Evolutionary conservation across 495 filamentous ascomycete species (phyloP).

Genomic region (Cercophora samala): DNA sequence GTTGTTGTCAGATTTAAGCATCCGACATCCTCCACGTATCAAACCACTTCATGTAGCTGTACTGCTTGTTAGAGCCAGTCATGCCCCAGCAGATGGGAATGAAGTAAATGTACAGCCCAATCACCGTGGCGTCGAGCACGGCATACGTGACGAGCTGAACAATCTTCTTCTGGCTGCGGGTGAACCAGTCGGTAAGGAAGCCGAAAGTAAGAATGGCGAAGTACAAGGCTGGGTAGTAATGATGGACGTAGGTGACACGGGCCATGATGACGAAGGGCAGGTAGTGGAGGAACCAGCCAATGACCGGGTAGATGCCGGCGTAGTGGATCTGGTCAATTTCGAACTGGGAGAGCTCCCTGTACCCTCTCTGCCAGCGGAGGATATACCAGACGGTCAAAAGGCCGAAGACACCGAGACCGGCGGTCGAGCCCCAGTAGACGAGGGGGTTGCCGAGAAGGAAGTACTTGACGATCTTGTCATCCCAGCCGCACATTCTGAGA

Average conservation of each 20-base stretch:
- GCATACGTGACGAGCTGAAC: constrained; percentile 63
- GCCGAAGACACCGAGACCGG: constrained; percentile 67
- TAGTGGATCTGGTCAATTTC: constrained; percentile 95
- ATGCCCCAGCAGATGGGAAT: constrained; percentile 97
- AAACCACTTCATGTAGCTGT: constrained; percentile 92
- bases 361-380: constrained; percentile 94
- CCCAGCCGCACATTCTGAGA: constrained; percentile 97
- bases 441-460: constrained; percentile 95
- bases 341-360: constrained; percentile 69
- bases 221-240: constrained; percentile 98
- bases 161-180: constrained; percentile 57
- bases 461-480: constrained; percentile 92
- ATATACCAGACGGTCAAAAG: constrained; percentile 77
- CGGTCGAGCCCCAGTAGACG: constrained; percentile 93
- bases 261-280: constrained; percentile 96
- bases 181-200: constrained; percentile 83
- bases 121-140: constrained; percentile 65
- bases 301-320: constrained; percentile 81
- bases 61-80: constrained; percentile 77
- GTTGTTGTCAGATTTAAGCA: constrained; percentile 29
- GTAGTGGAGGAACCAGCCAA: constrained; percentile 96
- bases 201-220: constrained; percentile 89
- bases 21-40: constrained; percentile 63
- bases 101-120: constrained; percentile 83
- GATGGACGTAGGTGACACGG: constrained; percentile 96